Conservation (phyloP, 1,284 basidiomycete species). For the Afroboletus lepidellus region DNA sequence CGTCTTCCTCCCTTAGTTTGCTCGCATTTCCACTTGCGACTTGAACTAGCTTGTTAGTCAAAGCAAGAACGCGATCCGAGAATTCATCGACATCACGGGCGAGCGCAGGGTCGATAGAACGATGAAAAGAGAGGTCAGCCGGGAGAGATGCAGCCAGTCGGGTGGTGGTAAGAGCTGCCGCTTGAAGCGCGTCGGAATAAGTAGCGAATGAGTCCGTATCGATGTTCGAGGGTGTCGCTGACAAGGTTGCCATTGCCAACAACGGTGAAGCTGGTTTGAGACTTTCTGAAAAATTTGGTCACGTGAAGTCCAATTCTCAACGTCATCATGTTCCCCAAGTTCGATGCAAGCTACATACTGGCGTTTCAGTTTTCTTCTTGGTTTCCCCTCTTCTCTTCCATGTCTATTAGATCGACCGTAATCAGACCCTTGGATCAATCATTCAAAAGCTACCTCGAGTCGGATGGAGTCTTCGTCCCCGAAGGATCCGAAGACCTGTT, state of each 20-base stretch:
- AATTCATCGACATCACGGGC: slow-evolving; percentile 64
- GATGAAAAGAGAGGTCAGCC: slow-evolving; percentile 77
- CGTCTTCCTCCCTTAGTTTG: slow-evolving; percentile 68
- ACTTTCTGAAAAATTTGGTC: no score
- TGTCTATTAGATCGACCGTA: slow-evolving; percentile 77
- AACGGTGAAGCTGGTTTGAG: no score
- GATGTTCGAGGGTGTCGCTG: slow-evolving; percentile 9
- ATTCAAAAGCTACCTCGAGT: slow-evolving; percentile 74
- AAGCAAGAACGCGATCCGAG: slow-evolving; percentile 55
- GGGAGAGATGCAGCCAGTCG: slow-evolving; percentile 59
- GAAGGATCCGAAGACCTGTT: slow-evolving; percentile 77
- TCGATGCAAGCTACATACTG: slow-evolving; percentile 47
- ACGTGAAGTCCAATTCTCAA: slow-evolving; percentile 7
- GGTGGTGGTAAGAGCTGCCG: slow-evolving; percentile 58
- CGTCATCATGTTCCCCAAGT: slow-evolving; percentile 20
- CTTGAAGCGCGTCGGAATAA: slow-evolving; percentile 54
- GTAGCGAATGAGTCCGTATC: slow-evolving; percentile 35
- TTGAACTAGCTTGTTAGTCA: slow-evolving; percentile 64
- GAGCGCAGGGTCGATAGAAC: slow-evolving; percentile 75
- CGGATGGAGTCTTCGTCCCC: slow-evolving; percentile 80
- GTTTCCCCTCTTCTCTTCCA: slow-evolving; percentile 73
- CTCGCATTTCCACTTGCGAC: slow-evolving; percentile 43
- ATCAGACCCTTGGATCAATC: slow-evolving; percentile 67
- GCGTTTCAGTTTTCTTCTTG: slow-evolving; percentile 86
- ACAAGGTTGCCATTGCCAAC: slow-evolving; percentile 14